Conservation (phyloP, 2,329 filamentous ascomycete genomes). For the Catunica adiposa region DNA sequence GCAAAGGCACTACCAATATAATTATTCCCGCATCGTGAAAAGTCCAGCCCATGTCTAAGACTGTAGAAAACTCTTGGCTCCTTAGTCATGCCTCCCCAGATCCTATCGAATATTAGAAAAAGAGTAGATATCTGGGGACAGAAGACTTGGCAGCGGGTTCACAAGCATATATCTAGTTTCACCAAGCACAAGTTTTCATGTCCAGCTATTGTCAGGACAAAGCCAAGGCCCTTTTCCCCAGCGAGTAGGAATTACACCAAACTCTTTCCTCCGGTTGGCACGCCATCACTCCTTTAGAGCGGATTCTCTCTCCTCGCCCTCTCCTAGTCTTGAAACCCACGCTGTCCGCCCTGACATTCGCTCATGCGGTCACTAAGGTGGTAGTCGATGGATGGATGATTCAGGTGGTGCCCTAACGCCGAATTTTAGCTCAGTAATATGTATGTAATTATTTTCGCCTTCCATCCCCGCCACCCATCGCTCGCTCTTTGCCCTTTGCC, state of each 20-base stretch:
- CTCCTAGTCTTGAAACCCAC: not conserved
- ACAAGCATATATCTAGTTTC: too few relatives aligned
- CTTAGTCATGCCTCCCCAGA: not conserved
- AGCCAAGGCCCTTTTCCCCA: too few relatives aligned
- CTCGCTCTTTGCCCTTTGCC: not conserved
- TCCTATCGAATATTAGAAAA: not conserved
- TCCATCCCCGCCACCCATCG: too few relatives aligned
- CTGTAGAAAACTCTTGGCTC: not conserved
- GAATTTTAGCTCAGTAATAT: not conserved
- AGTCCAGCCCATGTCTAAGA: not conserved
- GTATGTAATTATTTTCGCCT: not conserved
- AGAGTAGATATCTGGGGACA: not conserved
- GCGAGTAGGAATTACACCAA: not conserved
- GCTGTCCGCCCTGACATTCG: too few relatives aligned
- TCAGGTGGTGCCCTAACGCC: not conserved
- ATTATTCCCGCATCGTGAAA: constrained; percentile 1
- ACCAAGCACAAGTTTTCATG: too few relatives aligned
- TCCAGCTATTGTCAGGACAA: too few relatives aligned
- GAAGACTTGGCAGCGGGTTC: too few relatives aligned
- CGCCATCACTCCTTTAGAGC: not conserved
- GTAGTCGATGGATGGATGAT: too few relatives aligned
- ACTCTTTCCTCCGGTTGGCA: not conserved
- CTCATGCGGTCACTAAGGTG: too few relatives aligned
- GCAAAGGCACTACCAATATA: too few relatives aligned
- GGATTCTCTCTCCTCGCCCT: not conserved